Evolutionary conservation across 495 filamentous ascomycete species (phyloP), one percentile per base, ranked within the genome.

Genomic region (Podospora conica): DNA sequence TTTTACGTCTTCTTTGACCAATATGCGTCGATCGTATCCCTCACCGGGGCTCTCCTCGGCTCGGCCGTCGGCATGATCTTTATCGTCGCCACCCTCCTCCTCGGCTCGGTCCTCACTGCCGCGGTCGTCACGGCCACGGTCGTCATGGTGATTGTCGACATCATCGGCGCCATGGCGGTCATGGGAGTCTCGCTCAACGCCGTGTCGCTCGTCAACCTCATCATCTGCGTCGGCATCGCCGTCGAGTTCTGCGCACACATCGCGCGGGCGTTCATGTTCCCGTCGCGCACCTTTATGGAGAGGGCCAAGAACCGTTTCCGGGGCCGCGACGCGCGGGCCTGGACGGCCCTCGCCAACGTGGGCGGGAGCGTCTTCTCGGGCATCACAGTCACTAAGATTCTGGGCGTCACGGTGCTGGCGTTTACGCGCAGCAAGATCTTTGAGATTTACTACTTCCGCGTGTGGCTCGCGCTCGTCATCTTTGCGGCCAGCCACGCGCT

Each of bases 1-100:
- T 93, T 95, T 74, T 98, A 98, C 79, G 93, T 98, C 70, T 98
- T 97, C 84, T 98, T 98, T 74, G 94, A 98, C 78, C 95, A 97
- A 74, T 98, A 98, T 75, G 83, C 90, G 2, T 84, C 85, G 64
- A 97, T 98, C 68, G 87, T 95, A 31, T 82, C 78, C 25, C 84
- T 97, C 5, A 91, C 95, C 0, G 87, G 84, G 6, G 84, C 89
- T 1, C 85, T 98, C 9, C 82, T 98, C 62, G 87, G 91, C 40
- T 89, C 90, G 6, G 95, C 92, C 0, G 80, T 97, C 22, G 91
- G 82, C 25, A 90, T 93, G 68, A 94, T 97, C 67, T 88, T 96
- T 65, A 65, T 89, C 28, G 81, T 98, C 61, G 87, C 91, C 3
- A 85, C 88, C 21, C 68, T 89, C 57, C 85, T 98, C 22, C 84